Conservation (phyloP, 2,329 filamentous ascomycete species). For the Rutstroemia sydowiana region DNA sequence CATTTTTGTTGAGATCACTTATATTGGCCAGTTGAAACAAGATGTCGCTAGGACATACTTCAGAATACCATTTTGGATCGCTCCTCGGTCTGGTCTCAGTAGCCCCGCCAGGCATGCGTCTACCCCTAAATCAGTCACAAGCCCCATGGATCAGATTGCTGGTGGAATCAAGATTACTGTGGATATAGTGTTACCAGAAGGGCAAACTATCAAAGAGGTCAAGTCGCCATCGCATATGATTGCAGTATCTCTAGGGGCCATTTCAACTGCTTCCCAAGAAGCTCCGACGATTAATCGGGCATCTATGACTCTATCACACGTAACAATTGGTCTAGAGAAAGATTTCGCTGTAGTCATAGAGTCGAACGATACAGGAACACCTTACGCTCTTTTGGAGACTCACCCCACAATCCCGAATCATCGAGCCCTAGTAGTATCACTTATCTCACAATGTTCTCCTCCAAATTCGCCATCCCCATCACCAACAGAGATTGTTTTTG, state of each 20-base stretch:
- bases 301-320: conserved; percentile 51
- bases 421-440: conserved; percentile 59
- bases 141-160: background rate
- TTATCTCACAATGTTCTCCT: conserved; percentile 61
- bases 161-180: conserved; percentile 40
- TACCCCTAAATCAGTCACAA: conserved; percentile 32
- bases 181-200: conserved; percentile 49
- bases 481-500: conserved; percentile 60
- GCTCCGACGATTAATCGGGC: conserved; percentile 47
- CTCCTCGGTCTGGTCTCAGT: conserved; percentile 54
- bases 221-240: conserved; percentile 64
- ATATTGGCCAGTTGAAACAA: conserved; percentile 65
- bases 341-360: conserved; percentile 65
- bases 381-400: conserved; percentile 56
- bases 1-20: conserved; percentile 55
- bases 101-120: conserved; percentile 30
- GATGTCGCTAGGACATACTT: conserved; percentile 61
- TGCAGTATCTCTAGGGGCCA: conserved; percentile 53
- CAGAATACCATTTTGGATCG: conserved; percentile 60
- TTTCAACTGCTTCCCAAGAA: conserved; percentile 36
- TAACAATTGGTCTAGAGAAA: conserved; percentile 45
- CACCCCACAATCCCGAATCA: conserved; percentile 55
- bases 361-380: conserved; percentile 50
- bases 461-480: conserved; percentile 53
- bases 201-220: conserved; percentile 51